A percentile compares a stretch with the other conserved stretches of the same genome.
Conservation (phyloP, 495 filamentous ascomycete genomes). For the Aspergillus olivimuriae region DNA sequence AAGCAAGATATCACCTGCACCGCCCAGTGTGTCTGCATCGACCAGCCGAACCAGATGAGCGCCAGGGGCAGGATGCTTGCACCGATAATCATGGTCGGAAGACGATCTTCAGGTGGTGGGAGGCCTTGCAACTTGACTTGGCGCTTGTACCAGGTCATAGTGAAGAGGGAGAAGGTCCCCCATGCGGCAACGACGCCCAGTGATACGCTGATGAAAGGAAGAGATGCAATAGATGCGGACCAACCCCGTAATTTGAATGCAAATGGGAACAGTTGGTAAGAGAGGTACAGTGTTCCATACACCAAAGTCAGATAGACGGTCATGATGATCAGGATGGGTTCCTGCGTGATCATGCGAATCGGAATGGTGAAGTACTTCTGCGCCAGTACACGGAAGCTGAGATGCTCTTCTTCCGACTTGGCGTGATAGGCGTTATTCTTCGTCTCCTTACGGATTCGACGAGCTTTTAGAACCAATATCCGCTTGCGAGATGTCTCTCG, state of each 20-base stretch:
- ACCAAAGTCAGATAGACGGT: conserved; percentile 35
- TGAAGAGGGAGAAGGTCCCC: conserved; percentile 16
- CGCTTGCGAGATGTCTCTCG: conserved; percentile 48
- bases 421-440: conserved; percentile 46
- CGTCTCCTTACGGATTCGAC: conserved; percentile 43
- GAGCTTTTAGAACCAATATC: conserved; percentile 42
- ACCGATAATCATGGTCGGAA: conserved; percentile 48
- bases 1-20: conserved; percentile 22
- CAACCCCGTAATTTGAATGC: conserved; percentile 41
- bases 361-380: conserved; percentile 47
- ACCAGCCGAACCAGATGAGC: conserved; percentile 54
- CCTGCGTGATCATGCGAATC: conserved; percentile 41
- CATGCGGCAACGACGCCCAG: conserved; percentile 29
- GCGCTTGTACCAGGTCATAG: conserved; percentile 20
- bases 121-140: conserved; percentile 8
- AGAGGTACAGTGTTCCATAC: conserved; percentile 49
- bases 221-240: conserved; percentile 26
- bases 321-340: conserved; percentile 48
- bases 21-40: conserved; percentile 19
- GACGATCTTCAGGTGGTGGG: conserved; percentile 41
- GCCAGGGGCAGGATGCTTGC: conserved; percentile 44
- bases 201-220: conserved; percentile 50
- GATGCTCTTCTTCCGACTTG: conserved; percentile 40
- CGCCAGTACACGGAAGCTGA: conserved; percentile 31
- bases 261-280: conserved; percentile 47